Evolutionary conservation across 257 asterid species (phyloP).

Genomic region (Sherardia arvensis): DNA sequence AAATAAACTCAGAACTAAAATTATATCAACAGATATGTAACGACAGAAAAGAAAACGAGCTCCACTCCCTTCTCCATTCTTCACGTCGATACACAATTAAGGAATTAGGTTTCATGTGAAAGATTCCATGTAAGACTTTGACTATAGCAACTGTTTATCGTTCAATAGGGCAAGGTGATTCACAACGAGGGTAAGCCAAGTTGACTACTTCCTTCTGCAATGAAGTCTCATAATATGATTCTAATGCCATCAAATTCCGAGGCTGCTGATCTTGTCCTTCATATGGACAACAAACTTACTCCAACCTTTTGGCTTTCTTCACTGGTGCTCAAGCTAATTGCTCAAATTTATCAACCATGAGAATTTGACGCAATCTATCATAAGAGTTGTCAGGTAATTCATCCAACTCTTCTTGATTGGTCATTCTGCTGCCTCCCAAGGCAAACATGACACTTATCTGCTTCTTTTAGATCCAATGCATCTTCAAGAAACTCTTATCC

Average conservation of each 20-base stretch:
- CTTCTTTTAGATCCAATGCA: conserved; percentile 62
- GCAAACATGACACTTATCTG: conserved; percentile 66
- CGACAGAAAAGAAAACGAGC: neutral
- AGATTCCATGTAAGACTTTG: conserved; percentile 14
- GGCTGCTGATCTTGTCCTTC: neutral
- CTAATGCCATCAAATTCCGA: conserved; percentile 3
- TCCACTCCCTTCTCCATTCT: conserved; percentile 15
- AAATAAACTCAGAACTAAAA: too few species aligned
- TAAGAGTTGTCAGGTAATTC: conserved; percentile 20
- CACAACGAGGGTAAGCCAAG: conserved; percentile 15
- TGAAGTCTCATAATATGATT: conserved; percentile 14
- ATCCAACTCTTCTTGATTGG: conserved; percentile 20
- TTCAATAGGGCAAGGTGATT: conserved; percentile 21
- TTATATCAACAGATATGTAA: too few species aligned
- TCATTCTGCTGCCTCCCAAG: conserved; percentile 25
- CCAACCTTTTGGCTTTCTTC: conserved; percentile 18
- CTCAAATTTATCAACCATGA: conserved; percentile 3
- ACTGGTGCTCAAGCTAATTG: conserved; percentile 4
- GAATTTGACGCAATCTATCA: conserved; percentile 26
- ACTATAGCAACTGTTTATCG: conserved; percentile 10
- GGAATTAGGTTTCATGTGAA: conserved; percentile 22
- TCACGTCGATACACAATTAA: neutral
- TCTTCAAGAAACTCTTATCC: conserved; percentile 83
- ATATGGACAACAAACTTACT: conserved; percentile 2
- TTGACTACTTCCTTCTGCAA: conserved; percentile 20